Base-by-base conservation (phyloP, 257 asterid genomes). In the Penstemon davidsonii region DNA sequence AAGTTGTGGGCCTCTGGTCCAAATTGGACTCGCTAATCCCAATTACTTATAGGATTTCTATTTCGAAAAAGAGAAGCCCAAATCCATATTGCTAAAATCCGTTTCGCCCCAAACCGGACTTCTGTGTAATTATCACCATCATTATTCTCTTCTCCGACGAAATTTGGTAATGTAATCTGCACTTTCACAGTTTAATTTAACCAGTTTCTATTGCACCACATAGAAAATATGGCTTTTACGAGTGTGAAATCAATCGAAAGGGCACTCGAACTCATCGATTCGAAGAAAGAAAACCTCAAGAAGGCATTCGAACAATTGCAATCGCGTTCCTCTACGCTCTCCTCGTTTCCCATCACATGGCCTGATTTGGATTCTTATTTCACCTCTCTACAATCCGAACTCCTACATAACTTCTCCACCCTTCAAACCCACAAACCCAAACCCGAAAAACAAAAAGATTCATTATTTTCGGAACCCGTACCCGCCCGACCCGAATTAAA, bases 401-500 rank as follows among this genome's bases (percentile, higher is more conserved):
- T 87, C 69, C 75, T 73, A 8, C 51, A 53, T 12, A 79, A 79
- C 33, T 82, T 82, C 64, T 70, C 82, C 19, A 51, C 73, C 80
- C 77, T 86, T 66, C 60, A 74, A 69, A 60, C 86, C 13, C 72
- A 13, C 12, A 65, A 60, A 54, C 25, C 71, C 33, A 25, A 64
- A 68, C 73, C 62, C 57, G 67, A 36, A 41, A 59, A 47, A 8
- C 66, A 47, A 18, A 56, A 75, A 19, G 76, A 66, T 38, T 15
- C 77, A 53, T n/a, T 67, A 0, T 15, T 7, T 40, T 50, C 75
- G 44, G 73, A 54, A 38, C 63, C 77, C 12, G 77, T 67, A 25
- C 84, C 84, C 4, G 85, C 82, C 61, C 80, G 89, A 38, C 76
- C 80, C 47, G 84, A 87, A 37, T 66, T 87, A 80, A 78, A 68